These are phyloP conservation scores for Verticillium nonalfalfae DNA, from an alignment of 2,329 filamentous ascomycete genomes.

Conservation along the genomic window DNA sequence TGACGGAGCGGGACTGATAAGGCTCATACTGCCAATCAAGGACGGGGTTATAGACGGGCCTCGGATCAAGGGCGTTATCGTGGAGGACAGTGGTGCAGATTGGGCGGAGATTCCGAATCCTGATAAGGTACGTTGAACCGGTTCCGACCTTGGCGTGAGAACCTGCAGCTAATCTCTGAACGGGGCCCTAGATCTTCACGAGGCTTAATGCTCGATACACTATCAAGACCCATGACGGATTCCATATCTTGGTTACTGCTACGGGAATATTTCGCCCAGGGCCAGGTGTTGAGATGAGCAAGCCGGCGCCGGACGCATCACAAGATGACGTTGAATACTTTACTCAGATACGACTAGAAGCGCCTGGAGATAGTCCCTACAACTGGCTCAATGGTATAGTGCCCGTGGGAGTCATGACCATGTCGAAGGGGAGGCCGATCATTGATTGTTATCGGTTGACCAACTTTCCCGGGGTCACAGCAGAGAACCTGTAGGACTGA, in stretches of 20 bases:
- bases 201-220: conserved; percentile 14
- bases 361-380: conserved; percentile 11
- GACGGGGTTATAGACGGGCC: conserved; percentile 12
- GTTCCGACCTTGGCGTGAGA: not conserved
- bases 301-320: conserved; percentile 1
- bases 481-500: conserved; percentile 5
- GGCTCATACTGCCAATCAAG: conserved; percentile 14
- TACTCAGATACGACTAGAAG: conserved; percentile 15
- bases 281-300: not conserved
- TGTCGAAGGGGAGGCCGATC: conserved; percentile 13
- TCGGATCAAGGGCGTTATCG: conserved; percentile 11
- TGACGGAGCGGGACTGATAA: conserved; percentile 7
- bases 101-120: conserved; percentile 11
- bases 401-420: conserved; percentile 13
- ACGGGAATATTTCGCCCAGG: conserved; percentile 9
- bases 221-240: conserved; percentile 12
- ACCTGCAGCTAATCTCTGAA: not conserved
- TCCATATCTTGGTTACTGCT: conserved; percentile 13
- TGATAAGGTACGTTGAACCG: conserved; percentile 4
- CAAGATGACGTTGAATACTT: conserved; percentile 17
- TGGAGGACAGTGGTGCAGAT: conserved; percentile 15
- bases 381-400: conserved; percentile 15
- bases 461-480: conserved; percentile 10
- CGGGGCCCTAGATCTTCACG: conserved; percentile 2
- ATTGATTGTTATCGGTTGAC: conserved; percentile 16